Base-by-base conservation (phyloP, 2,329 filamentous ascomycete species). In the Coleophoma cylindrospora region DNA sequence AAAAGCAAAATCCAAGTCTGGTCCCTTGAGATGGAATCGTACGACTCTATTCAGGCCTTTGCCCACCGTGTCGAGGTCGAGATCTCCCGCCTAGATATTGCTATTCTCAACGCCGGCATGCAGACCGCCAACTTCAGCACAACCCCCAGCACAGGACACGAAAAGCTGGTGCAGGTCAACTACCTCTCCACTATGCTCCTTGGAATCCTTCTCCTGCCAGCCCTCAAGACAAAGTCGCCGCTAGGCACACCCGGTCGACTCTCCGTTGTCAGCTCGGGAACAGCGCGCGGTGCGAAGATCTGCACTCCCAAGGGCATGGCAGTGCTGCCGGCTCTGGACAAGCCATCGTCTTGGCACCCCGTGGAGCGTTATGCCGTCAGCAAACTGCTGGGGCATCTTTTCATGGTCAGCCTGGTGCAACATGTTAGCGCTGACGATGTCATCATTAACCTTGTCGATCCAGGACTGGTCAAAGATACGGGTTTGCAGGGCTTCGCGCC, bases 21-120 rank as follows among this genome's bases (percentile, higher is more conserved):
- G 74, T 10, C 60, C 2, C 56, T 81, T n/a, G 74, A 80, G 41
- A 72, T 79, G 68, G 48, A 51, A 4, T 71, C 66, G 0, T 76
- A 77, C 45, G 61, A 67, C 2, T 77, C 73, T 2, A 61, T 80
- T 1, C 63, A 65, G 32, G 58, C 54, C 0, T 80, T 80, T 50
- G 68, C 64, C 0, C 47, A 47, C 1, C 65, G 67, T 2, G 65
- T 66, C 17, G 56, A 66, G 10, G 62, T 40, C 14, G 40, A 60
- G 1, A 63, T 75, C 2, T 34, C 59, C 0, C 64, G 67, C 14
- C 54, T 78, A 8, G 72, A 78, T 54, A 67, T 74, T 14, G 68
- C 61, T 7, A 64, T 79, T 34, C 62, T 75, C 5, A 77, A 76
- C 52, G 74, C 73, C 2, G 74, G 68, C 0, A 34, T 72, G 4